Percentiles rank a stretch among this genome's conserved stretches.
Conservation (phyloP, 2,329 filamentous ascomycete species). For the Fusarium decemcellulare region DNA sequence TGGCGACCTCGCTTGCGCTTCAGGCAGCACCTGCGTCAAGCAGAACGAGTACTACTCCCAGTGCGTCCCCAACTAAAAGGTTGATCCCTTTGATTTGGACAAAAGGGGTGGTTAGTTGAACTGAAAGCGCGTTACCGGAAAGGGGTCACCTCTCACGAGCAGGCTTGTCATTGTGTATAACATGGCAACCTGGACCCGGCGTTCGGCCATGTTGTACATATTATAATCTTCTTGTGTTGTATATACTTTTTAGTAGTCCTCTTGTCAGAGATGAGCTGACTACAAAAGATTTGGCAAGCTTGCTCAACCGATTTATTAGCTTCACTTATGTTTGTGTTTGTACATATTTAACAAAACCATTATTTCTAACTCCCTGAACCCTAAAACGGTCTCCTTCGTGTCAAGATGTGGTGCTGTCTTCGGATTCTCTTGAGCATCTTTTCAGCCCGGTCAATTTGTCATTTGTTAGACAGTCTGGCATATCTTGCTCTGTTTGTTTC, state of each 20-base stretch:
- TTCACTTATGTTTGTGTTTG: neutral
- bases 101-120: neutral
- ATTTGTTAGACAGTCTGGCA: too few relatives aligned
- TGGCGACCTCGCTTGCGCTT: conserved; percentile 38
- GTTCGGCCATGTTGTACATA: conserved; percentile 38
- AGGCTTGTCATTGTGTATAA: conserved; percentile 25
- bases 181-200: conserved; percentile 28
- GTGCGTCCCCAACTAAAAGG: conserved; percentile 43
- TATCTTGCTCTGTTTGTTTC: neutral
- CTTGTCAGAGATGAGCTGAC: conserved; percentile 18
- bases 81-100: conserved; percentile 6
- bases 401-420: too few relatives aligned
- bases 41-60: conserved; percentile 46
- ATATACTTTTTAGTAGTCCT: conserved; percentile 38
- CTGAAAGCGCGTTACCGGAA: neutral
- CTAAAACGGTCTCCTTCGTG: too few relatives aligned
- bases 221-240: conserved; percentile 35
- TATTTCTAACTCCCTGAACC: neutral
- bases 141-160: conserved; percentile 11
- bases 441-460: too few relatives aligned
- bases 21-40: conserved; percentile 43
- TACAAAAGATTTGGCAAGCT: conserved; percentile 27
- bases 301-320: conserved; percentile 9
- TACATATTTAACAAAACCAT: neutral
- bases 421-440: too few relatives aligned